Base-by-base conservation (phyloP, 805 yeast genomes). In the Yarrowia sp. region DNA sequence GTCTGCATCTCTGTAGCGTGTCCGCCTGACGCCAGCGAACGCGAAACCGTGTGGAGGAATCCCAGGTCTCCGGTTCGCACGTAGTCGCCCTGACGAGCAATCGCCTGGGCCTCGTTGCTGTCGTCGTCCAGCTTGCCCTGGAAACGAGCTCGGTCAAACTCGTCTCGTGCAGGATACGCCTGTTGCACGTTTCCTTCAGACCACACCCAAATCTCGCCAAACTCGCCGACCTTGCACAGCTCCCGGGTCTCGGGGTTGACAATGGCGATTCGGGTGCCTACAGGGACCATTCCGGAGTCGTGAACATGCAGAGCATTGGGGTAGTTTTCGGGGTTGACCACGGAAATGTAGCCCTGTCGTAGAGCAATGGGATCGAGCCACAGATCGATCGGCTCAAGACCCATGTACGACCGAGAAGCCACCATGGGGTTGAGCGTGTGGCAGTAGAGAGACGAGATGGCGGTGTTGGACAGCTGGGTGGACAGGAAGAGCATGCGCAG, bases 191-290 rank as follows among this genome's bases (percentile, higher is more conserved):
- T 92, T 0, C 94, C 96, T 71, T 92, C 97, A 0, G 97, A 90
- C 70, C 90, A 86, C 1, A 94, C 96, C 98, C 98, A 95, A 46
- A 95, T 92, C 78, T 95, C 99, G 40, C 99, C 99, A 76, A 86
- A 87, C 76, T 95, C 99, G 9, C 98, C 98, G 64, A 87, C 88
- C 68, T 84, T 86, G 75, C 99, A 94, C 13, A 92, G 80, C 66
- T 81, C 80, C 53, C 84, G 77, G 0, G 98, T 94, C 75, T 95
- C 98, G 0, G 99, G 99, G 71, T 95, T 95, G 3, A 95, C 98
- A 69, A 95, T 90, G 0, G 96, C 95, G 40, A 95, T 86, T 74
- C 93, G 97, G 0, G 98, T 91, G 75, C 96, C 91, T 9, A 92
- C 93, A 0, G 98, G 96, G 0, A 93, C 98, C 83, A 94, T 90